Conservation (phyloP, 148 eudicot species). For the Amaranthus hypochondriacus region DNA sequence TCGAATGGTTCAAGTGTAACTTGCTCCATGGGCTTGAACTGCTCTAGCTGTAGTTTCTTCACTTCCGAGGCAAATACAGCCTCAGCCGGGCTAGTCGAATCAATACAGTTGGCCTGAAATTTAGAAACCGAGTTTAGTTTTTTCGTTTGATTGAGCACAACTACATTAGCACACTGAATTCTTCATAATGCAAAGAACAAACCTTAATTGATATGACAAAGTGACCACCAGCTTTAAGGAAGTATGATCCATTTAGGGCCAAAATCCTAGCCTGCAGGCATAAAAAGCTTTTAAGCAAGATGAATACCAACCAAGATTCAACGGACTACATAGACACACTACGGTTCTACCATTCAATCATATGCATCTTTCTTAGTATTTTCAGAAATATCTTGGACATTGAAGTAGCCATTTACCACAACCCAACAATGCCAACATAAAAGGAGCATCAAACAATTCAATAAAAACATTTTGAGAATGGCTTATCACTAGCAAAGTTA, state of each 20-base stretch:
- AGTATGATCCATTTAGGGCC: slow-evolving; percentile 68
- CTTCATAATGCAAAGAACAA: neutral
- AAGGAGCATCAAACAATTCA: neutral
- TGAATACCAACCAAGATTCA: neutral
- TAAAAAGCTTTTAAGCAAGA: neutral
- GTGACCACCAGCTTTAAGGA: slow-evolving; percentile 70
- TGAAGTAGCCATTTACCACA: neutral
- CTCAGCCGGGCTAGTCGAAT: slow-evolving; percentile 87
- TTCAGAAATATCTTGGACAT: too few relatives aligned
- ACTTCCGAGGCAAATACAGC: slow-evolving; percentile 86
- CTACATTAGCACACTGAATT: neutral
- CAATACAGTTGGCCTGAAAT: slow-evolving; percentile 83
- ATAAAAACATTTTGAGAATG: too few relatives aligned
- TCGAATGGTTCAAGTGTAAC: slow-evolving; percentile 91
- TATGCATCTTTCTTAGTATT: too few relatives aligned
- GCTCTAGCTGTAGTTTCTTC: slow-evolving; percentile 78
- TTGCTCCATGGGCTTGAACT: slow-evolving; percentile 85
- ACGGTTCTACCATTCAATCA: too few relatives aligned
- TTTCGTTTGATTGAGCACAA: neutral
- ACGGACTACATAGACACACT: too few relatives aligned
- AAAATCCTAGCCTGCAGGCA: slow-evolving; percentile 71
- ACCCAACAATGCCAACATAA: neutral
- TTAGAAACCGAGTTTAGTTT: neutral
- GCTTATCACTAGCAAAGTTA: too few relatives aligned
- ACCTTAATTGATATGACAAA: slow-evolving; percentile 94